Evolutionary conservation across 208 protist species (phyloP).

Genomic region (Trypanosoma cruzi): DNA sequence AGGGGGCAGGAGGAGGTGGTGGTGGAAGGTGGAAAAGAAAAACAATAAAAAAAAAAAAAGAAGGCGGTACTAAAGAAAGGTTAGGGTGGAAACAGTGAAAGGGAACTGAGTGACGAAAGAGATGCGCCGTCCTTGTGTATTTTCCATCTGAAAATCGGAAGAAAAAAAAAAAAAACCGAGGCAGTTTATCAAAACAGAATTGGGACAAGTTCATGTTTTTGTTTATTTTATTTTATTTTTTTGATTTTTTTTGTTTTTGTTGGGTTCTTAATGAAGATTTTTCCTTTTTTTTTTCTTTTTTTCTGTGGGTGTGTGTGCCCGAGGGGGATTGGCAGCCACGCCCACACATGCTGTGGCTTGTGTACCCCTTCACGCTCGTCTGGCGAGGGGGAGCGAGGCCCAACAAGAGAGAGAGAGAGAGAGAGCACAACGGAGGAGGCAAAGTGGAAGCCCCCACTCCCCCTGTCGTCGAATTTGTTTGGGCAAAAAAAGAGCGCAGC

Average conservation of each 20-base stretch:
- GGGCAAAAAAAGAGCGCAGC: too few relatives aligned
- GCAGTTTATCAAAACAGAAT: background rate
- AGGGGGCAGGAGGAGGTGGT: too few relatives aligned
- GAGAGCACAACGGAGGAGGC: background rate
- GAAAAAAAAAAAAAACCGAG: background rate
- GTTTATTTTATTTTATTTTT: slow-evolving; percentile 20
- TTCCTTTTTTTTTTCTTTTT: slow-evolving; percentile 21
- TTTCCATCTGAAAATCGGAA: too few relatives aligned
- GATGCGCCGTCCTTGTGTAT: too few relatives aligned
- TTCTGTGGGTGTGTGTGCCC: background rate
- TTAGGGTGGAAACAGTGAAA: too few relatives aligned
- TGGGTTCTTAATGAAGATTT: background rate
- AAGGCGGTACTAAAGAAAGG: too few relatives aligned
- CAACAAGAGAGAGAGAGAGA: background rate
- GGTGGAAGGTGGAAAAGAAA: too few relatives aligned
- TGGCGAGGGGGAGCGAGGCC: too few relatives aligned
- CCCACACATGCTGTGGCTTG: background rate
- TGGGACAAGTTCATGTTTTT: background rate
- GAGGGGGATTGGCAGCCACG: background rate
- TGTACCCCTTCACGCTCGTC: background rate
- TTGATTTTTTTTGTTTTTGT: slow-evolving; percentile 18
- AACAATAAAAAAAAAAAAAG: too few relatives aligned
- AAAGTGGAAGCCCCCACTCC: background rate
- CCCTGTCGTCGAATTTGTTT: too few relatives aligned
- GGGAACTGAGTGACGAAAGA: too few relatives aligned